Evolutionary conservation across 768 basidiomycete genomes (phyloP), one percentile per base, ranked within the genome.

Genomic region (Serendipita sp.): DNA sequence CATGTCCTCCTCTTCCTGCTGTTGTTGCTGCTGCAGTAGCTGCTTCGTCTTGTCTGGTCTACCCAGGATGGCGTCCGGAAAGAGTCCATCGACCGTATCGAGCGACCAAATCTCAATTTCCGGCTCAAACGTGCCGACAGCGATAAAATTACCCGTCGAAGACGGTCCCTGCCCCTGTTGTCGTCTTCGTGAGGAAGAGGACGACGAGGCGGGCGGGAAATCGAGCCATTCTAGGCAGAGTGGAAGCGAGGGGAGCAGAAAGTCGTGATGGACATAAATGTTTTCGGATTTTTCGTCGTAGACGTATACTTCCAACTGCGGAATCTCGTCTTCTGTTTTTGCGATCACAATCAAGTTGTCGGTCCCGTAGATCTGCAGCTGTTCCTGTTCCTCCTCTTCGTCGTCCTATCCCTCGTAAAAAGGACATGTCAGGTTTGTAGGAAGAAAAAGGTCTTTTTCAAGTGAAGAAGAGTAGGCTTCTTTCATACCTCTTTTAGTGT

Each of bases 221-320:
- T 98, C 91, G 66, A 97, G 85, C 96, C 96, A 99, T 79, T 99
- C 96, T 65, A 99, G 88, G 70, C 95, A 98, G 66, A 99, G 86
- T 7, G 96, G 96, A 75, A 97, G 93, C 68, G 91, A 91, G 68
- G 95, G 93, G 35, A 99, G 82, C 85, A 99, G 91, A 73, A 97
- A 81, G 74, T 99, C 96, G 75, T 99, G 96, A 73, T 98, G 96
- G 44, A 88, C 89, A 72, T 93, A 98, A 47, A 98, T 82, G 72
- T 91, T 91, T 72, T 93, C 91, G 76, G 89, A 78, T 0, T 83
- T 79, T 71, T 95, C 92, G 73, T 97, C 92, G 75, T 96, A 98
- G 70, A 97, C 86, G 75, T 95, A 95, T 68, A 96, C 80, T 73
- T 98, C 95, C 64, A 98, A 81, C 68, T 96, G 92, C 1, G 94